These are phyloP conservation scores for Camellia oleifera DNA, from an alignment of 179 eudicot genomes.

Conservation along the genomic window DNA sequence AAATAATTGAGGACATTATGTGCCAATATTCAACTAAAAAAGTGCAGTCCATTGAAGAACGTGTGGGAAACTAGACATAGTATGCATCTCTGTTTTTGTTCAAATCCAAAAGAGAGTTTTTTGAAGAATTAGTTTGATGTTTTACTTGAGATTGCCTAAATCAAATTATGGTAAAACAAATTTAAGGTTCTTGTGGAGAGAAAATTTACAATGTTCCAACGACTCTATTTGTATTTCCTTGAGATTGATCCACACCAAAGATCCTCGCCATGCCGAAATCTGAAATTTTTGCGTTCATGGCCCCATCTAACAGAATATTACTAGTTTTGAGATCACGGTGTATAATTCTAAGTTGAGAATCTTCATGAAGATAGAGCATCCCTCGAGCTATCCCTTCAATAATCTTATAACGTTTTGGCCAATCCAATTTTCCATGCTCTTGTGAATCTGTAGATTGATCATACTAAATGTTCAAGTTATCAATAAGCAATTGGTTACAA, in stretches of 20 bases:
- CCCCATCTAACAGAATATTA: conserved; percentile 33
- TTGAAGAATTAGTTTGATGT: background rate
- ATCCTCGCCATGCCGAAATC: conserved; percentile 52
- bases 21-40: no score
- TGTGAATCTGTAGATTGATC: conserved; percentile 22
- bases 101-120: background rate
- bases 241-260: conserved; percentile 41
- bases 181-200: background rate
- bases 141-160: background rate
- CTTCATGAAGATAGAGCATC: conserved; percentile 55
- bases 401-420: conserved; percentile 33
- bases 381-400: conserved; percentile 52
- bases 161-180: background rate
- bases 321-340: conserved; percentile 58
- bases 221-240: conserved; percentile 39
- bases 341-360: conserved; percentile 41
- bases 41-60: no score
- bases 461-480: background rate
- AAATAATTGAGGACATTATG: no score
- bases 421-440: conserved; percentile 21
- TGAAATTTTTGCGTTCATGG: conserved; percentile 47
- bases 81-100: background rate
- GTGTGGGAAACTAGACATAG: no score
- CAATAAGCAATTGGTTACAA: background rate
- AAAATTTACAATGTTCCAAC: conserved; percentile 52